Evolutionary conservation across 306 rosid species (phyloP).

Genomic region (Alnus rubra): DNA sequence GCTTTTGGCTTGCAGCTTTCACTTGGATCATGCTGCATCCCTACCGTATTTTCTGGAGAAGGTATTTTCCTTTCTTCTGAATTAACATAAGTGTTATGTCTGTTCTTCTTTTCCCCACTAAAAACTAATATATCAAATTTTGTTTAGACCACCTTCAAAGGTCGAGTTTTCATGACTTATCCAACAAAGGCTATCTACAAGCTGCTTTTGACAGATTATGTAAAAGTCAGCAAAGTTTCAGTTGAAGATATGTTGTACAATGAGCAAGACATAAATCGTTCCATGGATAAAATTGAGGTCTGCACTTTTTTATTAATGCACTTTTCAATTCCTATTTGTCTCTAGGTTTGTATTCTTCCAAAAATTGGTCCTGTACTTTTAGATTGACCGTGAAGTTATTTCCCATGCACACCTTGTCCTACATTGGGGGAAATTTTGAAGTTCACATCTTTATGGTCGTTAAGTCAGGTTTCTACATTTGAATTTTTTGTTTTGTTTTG

Average conservation of each 20-base stretch:
- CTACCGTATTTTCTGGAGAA: constrained; percentile 90
- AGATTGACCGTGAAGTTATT: not conserved
- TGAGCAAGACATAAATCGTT: constrained; percentile 89
- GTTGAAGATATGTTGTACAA: constrained; percentile 86
- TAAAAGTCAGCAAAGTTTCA: constrained; percentile 93
- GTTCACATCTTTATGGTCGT: not conserved
- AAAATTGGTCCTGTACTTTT: not conserved
- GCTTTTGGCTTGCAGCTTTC: constrained; percentile 56
- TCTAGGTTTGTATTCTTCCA: not conserved
- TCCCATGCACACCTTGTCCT: not conserved
- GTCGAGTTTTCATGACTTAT: constrained; percentile 95
- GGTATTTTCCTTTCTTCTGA: constrained; percentile 36
- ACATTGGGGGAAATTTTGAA: not conserved
- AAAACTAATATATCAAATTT: constrained; percentile 19
- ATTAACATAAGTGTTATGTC: not conserved
- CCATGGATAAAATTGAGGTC: constrained; percentile 98
- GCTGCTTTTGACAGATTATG: constrained; percentile 75
- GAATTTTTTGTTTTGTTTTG: not conserved
- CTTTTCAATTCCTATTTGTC: not conserved
- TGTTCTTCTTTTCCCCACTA: not conserved
- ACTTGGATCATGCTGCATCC: constrained; percentile 93
- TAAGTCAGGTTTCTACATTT: not conserved
- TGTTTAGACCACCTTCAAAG: constrained; percentile 75
- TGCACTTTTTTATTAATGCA: constrained; percentile 1
- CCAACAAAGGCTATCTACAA: constrained; percentile 93